Evolutionary conservation across 495 filamentous ascomycete species (phyloP), one percentile per base, ranked within the genome.

Genomic region (Annulohypoxylon stygium): DNA sequence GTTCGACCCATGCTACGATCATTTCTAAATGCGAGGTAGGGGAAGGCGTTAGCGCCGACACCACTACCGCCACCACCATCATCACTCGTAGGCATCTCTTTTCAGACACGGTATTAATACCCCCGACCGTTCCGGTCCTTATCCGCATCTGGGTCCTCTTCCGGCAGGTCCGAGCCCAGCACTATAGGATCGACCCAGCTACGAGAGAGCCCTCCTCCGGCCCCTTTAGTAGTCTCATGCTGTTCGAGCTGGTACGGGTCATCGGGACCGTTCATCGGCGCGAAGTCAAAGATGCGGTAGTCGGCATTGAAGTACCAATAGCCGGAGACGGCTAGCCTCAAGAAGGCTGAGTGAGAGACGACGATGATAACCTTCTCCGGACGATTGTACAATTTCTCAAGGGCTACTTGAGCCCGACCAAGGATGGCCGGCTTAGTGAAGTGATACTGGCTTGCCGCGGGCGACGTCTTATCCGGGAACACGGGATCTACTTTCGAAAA

Each of bases 281-380:
- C 83, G 63, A 89, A 88, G 3, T 90, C 86, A 70, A 90, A 90
- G 47, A 91, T 80, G 8, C 89, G 83, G 71, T 86, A 91, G 71
- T 91, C 89, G 6, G 85, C 89, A 71, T 91, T 91, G 50, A 81
- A 82, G 67, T 82, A 90, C 75, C 78, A 81, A 18, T 78, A 78
- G 3, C 84, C 80, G 5, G 81, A 81, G 25, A 90, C 82, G 4
- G 78, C 83, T 16, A 79, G 53, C 11, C 87, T 70, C 58, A 90
- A 71, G 71, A 91, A 91, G 3, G 83, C 88, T 0, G 88, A 88
- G 73, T 91, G 89, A 34, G 83, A 85, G 4, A 90, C 86, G 1
- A 90, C 88, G 5, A 88, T 78, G 66, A 91, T 85, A 55, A 86
- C 84, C 76, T 90, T 89, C 77, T 90, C 89, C 0, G 86, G 85